Evolutionary conservation across 2,329 filamentous ascomycete genomes (phyloP).

Genomic region (Neurospora crassa): DNA sequence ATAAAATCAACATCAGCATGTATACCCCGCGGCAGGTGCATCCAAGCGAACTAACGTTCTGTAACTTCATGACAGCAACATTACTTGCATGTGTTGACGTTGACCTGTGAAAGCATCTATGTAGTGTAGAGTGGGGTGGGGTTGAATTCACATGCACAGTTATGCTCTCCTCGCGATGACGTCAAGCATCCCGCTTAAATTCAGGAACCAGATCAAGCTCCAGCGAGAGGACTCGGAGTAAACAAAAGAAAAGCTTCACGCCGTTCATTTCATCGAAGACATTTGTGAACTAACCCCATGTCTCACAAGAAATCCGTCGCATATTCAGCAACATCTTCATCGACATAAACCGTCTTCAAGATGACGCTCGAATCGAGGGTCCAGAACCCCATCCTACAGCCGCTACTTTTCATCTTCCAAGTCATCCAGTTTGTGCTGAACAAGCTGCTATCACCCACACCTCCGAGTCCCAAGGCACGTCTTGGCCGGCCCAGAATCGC

Average conservation of each 20-base stretch:
- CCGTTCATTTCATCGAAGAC: not conserved
- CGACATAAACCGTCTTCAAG: not conserved
- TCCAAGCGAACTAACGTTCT: not conserved
- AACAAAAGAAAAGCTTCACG: not conserved
- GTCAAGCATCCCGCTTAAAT: not conserved
- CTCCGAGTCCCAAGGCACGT: slow-evolving; percentile 48
- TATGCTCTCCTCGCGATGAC: not conserved
- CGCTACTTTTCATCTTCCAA: slow-evolving; percentile 53
- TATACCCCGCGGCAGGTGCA: not conserved
- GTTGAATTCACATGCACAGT: not conserved
- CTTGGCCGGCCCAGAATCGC: slow-evolving; percentile 58
- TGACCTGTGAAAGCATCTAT: not conserved
- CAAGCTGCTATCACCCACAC: slow-evolving; percentile 57
- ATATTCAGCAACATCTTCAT: not conserved
- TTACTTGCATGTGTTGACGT: not conserved
- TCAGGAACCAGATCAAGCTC: not conserved
- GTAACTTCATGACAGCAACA: not conserved
- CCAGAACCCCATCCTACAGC: slow-evolving; percentile 37
- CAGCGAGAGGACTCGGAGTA: not conserved
- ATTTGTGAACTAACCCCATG: not conserved
- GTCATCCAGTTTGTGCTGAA: slow-evolving; percentile 55
- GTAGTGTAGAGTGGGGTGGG: not conserved
- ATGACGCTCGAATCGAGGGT: slow-evolving; percentile 26
- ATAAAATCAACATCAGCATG: not conserved
- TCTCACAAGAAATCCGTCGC: not conserved